Conservation (phyloP, 2,329 filamentous ascomycete species). For the Paecilomyces variotii region DNA sequence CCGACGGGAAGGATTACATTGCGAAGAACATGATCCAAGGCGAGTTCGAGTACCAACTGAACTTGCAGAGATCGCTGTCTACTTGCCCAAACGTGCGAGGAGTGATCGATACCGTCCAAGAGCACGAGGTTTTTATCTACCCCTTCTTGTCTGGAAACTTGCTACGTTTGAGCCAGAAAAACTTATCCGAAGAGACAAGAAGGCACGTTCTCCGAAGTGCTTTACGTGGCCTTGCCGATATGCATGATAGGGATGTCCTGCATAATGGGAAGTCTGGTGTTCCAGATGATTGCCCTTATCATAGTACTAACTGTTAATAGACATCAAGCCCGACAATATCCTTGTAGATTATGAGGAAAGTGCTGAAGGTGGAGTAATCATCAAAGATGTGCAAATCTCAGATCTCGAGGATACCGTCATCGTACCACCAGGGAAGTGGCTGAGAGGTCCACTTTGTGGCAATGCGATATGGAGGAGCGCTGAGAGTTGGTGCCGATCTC, state of each 20-base stretch:
- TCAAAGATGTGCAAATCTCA: conserved; percentile 20
- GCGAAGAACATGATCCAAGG: conserved; percentile 19
- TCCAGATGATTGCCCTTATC: neutral
- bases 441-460: conserved; percentile 18
- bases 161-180: conserved; percentile 10
- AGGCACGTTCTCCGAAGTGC: conserved; percentile 9
- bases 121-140: conserved; percentile 13
- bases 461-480: conserved; percentile 30
- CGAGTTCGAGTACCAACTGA: conserved; percentile 22
- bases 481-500: conserved; percentile 24
- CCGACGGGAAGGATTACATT: neutral
- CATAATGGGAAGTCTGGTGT: conserved; percentile 19
- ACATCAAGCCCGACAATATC: conserved; percentile 31
- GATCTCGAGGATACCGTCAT: conserved; percentile 24
- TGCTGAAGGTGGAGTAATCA: conserved; percentile 5
- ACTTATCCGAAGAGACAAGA: conserved; percentile 4
- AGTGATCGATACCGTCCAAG: conserved; percentile 16
- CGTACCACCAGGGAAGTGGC: conserved; percentile 15
- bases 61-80: conserved; percentile 17
- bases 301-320: conserved; percentile 11
- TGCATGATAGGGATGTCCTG: conserved; percentile 25
- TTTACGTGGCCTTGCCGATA: conserved; percentile 21
- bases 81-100: conserved; percentile 18
- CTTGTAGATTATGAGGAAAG: conserved; percentile 24
- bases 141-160: conserved; percentile 12